These are phyloP conservation scores for Fusarium redolens DNA, from an alignment of 2,329 filamentous ascomycete species.

Conservation along the genomic window DNA sequence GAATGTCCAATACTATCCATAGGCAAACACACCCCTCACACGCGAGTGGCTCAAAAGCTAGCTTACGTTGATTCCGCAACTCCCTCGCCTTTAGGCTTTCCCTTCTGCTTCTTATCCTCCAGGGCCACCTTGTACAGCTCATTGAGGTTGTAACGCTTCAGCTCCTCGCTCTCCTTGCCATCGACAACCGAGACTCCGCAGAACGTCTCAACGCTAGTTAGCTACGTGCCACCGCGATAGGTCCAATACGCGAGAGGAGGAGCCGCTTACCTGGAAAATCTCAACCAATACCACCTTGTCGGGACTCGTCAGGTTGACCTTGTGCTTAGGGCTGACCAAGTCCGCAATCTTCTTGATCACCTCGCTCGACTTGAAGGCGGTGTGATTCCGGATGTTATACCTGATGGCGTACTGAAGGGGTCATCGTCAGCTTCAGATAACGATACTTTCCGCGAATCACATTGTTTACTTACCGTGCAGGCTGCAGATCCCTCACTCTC, in stretches of 20 bases:
- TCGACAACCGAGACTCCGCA: constrained; percentile 84
- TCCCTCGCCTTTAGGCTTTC: constrained; percentile 30
- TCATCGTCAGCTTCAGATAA: constrained; percentile 28
- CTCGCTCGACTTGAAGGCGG: constrained; percentile 71
- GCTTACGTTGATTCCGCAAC: constrained; percentile 33
- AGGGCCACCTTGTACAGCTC: constrained; percentile 70
- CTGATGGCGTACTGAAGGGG: constrained; percentile 80
- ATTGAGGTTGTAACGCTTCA: constrained; percentile 82
- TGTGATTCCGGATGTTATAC: constrained; percentile 80
- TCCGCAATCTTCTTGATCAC: constrained; percentile 79
- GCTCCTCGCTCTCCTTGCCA: constrained; percentile 73
- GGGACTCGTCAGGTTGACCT: constrained; percentile 80
- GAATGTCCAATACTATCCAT: constrained; percentile 9
- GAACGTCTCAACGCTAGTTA: constrained; percentile 66
- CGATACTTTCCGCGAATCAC: constrained; percentile 8
- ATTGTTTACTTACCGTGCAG: constrained; percentile 56
- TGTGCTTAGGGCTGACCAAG: constrained; percentile 74
- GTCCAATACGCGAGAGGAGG: constrained; percentile 31
- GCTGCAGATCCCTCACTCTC: constrained; percentile 36
- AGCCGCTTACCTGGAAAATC: constrained; percentile 75
- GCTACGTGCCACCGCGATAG: constrained; percentile 29
- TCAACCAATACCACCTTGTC: constrained; percentile 85
- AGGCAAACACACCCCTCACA: constrained; percentile 14
- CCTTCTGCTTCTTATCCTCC: constrained; percentile 30
- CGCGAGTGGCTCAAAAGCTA: constrained; percentile 12